phyloP scores from a whole-genome alignment of 495 filamentous ascomycete genomes.

The Cladorrhinum samala region DNA sequence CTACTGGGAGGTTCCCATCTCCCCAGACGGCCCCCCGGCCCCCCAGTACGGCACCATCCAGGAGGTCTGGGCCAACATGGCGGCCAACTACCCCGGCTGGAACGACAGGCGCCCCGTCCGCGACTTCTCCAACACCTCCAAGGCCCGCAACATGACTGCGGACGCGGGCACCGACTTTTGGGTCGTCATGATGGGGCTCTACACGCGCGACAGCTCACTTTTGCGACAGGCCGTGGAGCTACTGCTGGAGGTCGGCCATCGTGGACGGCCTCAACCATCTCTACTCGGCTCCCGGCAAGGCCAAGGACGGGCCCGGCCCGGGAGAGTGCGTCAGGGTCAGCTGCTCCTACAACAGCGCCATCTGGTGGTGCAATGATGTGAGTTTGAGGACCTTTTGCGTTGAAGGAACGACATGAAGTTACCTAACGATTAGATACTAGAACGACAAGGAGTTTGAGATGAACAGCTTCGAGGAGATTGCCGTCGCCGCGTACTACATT shows the following conservation, averaged over 20 bases:
- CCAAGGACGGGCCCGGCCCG: neutral
- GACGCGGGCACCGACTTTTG: too few relatives aligned
- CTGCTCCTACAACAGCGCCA: neutral
- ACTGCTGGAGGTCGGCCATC: neutral
- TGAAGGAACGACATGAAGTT: neutral
- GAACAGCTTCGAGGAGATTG: neutral
- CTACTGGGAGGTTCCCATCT: neutral
- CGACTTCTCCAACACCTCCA: neutral
- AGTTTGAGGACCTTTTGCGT: neutral
- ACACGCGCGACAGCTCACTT: neutral
- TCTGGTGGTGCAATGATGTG: neutral
- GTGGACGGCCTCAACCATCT: neutral
- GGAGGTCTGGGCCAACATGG: neutral
- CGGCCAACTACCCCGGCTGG: neutral
- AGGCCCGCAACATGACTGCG: neutral
- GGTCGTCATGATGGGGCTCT: too few relatives aligned
- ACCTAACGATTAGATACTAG: neutral
- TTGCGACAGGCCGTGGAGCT: neutral
- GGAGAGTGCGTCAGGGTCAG: neutral
- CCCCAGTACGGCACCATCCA: neutral
- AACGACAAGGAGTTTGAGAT: neutral
- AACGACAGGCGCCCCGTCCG: neutral
- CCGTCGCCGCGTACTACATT: neutral
- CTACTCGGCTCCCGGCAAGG: neutral
- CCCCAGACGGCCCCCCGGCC: neutral